phyloP scores from a whole-genome alignment of 2,329 filamentous ascomycete genomes.

The Colletotrichum navitas region DNA sequence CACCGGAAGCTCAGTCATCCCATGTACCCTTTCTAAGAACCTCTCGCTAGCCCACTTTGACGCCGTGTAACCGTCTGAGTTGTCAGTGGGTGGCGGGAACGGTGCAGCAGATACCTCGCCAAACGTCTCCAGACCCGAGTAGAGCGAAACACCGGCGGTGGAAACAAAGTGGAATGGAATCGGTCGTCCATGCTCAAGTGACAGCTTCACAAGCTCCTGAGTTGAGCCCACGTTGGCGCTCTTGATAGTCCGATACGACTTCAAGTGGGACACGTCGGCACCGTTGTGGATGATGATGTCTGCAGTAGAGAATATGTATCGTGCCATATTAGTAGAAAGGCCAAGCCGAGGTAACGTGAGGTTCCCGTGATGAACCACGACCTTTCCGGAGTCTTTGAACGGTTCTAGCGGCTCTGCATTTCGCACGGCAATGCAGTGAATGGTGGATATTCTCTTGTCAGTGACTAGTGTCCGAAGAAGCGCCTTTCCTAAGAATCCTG shows the following conservation, averaged over 20 bases:
- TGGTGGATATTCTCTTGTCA: conserved; percentile 24
- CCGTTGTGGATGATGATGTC: conserved; percentile 58
- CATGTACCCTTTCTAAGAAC: conserved; percentile 46
- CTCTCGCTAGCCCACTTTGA: conserved; percentile 53
- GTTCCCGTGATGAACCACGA: conserved; percentile 53
- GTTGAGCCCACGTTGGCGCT: conserved; percentile 49
- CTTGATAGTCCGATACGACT: conserved; percentile 48
- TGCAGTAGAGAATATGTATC: conserved; percentile 36
- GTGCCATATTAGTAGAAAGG: conserved; percentile 47
- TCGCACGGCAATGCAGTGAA: conserved; percentile 42
- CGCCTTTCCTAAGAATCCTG: conserved; percentile 41
- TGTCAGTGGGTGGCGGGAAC: conserved; percentile 43
- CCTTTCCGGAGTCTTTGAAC: conserved; percentile 44
- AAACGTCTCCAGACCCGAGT: conserved; percentile 12
- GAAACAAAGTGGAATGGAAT: conserved; percentile 56
- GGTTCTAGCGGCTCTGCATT: conserved; percentile 20
- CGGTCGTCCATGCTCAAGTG: conserved; percentile 42
- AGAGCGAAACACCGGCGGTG: conserved; percentile 44
- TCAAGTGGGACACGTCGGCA: conserved; percentile 51
- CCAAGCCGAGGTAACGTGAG: conserved; percentile 53
- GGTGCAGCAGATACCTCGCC: conserved; percentile 31
- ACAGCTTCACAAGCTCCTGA: conserved; percentile 45
- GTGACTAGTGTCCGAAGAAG: conserved; percentile 36
- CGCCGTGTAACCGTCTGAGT: conserved; percentile 49
- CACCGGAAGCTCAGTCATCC: conserved; percentile 43